Percentiles rank a stretch among this genome's conserved stretches.
Evolutionary conservation across 257 asterid species (phyloP).

Genomic region (Fraxinus excelsior): DNA sequence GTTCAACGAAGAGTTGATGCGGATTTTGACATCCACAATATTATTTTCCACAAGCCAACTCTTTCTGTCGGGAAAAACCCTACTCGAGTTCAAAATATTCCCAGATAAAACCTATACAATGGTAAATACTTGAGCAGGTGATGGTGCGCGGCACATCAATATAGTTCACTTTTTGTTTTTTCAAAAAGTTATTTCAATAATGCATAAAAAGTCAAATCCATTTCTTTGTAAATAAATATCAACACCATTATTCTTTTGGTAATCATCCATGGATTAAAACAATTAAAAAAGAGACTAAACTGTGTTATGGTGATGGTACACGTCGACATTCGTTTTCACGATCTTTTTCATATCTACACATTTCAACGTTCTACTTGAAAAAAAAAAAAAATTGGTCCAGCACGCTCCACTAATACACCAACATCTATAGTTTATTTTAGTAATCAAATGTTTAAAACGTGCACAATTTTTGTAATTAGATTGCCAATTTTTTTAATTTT

Average conservation of each 20-base stretch:
- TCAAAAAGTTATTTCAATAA: neutral
- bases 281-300: neutral
- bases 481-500: no score
- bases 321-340: neutral
- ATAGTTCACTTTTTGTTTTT: neutral
- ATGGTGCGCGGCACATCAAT: constrained; percentile 1
- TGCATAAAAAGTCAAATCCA: neutral
- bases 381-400: no score
- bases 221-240: neutral
- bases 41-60: neutral
- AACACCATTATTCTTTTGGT: neutral
- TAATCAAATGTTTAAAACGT: no score
- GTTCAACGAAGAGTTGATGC: neutral
- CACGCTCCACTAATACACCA: no score
- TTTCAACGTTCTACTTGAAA: no score
- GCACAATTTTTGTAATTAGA: no score
- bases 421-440: no score
- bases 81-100: constrained; percentile 35
- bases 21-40: neutral
- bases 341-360: neutral
- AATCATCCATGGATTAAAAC: neutral
- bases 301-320: neutral
- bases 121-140: neutral
- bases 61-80: constrained; percentile 42
- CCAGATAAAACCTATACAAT: constrained; percentile 34